Percentiles rank a stretch among this genome's conserved stretches.
These are phyloP conservation scores for Dactylorhiza incarnata DNA, from an alignment of 106 monocot genomes.

Conservation along the genomic window DNA sequence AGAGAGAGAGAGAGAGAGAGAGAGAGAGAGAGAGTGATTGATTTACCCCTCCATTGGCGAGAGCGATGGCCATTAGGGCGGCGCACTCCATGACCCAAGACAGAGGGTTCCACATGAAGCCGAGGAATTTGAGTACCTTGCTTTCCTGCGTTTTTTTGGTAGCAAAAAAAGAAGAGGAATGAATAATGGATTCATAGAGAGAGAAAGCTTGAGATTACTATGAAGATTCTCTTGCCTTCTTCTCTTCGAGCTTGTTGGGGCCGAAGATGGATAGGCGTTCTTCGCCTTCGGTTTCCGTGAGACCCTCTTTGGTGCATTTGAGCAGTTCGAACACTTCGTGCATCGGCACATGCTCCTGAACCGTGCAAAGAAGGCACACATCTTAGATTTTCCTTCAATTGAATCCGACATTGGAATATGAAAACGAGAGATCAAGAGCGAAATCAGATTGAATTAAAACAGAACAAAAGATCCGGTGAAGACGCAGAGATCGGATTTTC, in stretches of 20 bases:
- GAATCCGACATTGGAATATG: conserved; percentile 12
- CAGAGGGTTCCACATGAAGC: conserved; percentile 93
- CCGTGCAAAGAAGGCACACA: background rate
- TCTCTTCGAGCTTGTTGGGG: conserved; percentile 1
- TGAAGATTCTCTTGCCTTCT: background rate
- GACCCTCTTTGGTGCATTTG: too few species aligned
- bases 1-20: too few species aligned
- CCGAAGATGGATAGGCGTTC: background rate
- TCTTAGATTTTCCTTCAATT: conserved; percentile 20
- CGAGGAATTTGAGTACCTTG: conserved; percentile 65
- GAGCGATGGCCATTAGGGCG: conserved; percentile 67
- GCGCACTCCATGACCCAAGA: conserved; percentile 90
- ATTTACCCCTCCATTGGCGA: conserved; percentile 1
- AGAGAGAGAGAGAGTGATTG: conserved; percentile 19
- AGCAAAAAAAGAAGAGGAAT: background rate
- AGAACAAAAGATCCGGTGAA: too few species aligned
- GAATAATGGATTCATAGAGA: too few species aligned
- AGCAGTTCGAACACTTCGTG: background rate
- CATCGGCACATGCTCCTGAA: background rate
- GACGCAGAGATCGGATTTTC: background rate
- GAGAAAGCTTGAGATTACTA: too few species aligned
- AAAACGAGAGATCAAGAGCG: background rate
- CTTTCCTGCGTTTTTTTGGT: conserved; percentile 19
- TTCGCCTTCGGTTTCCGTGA: background rate
- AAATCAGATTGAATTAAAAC: too few species aligned